Evolutionary conservation across 345 rosid species (phyloP).

Genomic region (Cardiospermum halicacabum): DNA sequence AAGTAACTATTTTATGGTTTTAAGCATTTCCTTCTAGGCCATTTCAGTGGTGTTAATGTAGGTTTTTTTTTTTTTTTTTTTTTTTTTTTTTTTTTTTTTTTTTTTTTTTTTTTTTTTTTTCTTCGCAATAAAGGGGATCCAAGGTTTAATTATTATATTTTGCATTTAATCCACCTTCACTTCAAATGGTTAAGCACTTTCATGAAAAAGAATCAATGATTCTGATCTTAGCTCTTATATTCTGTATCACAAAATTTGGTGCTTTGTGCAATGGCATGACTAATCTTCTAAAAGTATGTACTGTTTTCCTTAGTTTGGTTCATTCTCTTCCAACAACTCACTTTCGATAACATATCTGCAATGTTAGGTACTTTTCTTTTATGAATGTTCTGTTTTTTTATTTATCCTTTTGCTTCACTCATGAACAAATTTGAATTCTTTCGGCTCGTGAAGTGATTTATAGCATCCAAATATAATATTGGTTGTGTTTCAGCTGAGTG

Average conservation of each 20-base stretch:
- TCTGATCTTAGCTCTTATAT: background rate
- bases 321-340: background rate
- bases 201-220: background rate
- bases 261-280: background rate
- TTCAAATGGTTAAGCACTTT: background rate
- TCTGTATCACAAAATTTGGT: background rate
- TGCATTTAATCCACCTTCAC: background rate
- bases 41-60: too few relatives aligned
- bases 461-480: background rate
- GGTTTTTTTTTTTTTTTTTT: too few relatives aligned
- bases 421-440: background rate
- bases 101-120: too few relatives aligned
- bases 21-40: background rate
- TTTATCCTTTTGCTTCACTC: background rate
- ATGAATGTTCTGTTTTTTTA: background rate
- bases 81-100: too few relatives aligned
- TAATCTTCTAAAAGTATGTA: background rate
- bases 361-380: background rate
- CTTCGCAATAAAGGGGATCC: background rate
- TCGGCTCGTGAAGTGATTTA: background rate
- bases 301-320: background rate
- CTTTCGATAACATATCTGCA: background rate
- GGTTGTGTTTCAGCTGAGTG: conserved; percentile 15
- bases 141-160: background rate
- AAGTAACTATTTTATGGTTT: background rate